Evolutionary conservation across 352 stramenopile genomes (phyloP).

Genomic region (Pythium rishiriense): DNA sequence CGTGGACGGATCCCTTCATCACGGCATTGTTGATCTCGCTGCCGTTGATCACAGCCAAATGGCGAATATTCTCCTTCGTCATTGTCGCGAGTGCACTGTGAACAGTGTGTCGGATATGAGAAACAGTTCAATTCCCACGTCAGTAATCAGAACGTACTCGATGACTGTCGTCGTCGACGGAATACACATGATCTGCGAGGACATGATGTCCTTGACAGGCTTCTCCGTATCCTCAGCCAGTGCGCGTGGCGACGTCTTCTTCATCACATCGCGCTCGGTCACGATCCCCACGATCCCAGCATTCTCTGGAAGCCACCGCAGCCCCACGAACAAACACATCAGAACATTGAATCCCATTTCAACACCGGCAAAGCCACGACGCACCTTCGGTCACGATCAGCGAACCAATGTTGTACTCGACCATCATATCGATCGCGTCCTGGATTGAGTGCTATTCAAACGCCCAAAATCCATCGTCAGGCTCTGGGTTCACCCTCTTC

Average conservation of each 20-base stretch:
- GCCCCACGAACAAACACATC: neutral
- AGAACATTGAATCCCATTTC: neutral
- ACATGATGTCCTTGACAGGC: conserved; percentile 81
- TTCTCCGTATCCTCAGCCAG: conserved; percentile 47
- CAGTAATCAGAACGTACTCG: conserved; percentile 45
- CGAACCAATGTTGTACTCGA: conserved; percentile 76
- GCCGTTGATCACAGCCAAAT: conserved; percentile 80
- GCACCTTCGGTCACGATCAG: conserved; percentile 79
- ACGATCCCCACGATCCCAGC: conserved; percentile 80
- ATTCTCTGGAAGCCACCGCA: conserved; percentile 31
- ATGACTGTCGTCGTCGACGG: conserved; percentile 78
- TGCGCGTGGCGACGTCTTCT: conserved; percentile 64
- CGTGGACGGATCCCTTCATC: conserved; percentile 72
- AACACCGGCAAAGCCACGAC: neutral
- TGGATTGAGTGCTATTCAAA: conserved; percentile 71
- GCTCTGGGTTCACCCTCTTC: neutral
- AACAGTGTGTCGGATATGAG: conserved; percentile 29
- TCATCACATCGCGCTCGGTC: conserved; percentile 80
- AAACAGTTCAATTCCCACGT: neutral
- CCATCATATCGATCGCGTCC: conserved; percentile 76
- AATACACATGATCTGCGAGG: conserved; percentile 86
- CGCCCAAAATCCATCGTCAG: neutral
- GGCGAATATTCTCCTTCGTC: conserved; percentile 86
- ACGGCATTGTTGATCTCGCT: conserved; percentile 69
- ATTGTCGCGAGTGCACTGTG: conserved; percentile 78